These are phyloP conservation scores for Pseudozyma hubeiensis DNA, from an alignment of 1,284 basidiomycete genomes.

Conservation along the genomic window DNA sequence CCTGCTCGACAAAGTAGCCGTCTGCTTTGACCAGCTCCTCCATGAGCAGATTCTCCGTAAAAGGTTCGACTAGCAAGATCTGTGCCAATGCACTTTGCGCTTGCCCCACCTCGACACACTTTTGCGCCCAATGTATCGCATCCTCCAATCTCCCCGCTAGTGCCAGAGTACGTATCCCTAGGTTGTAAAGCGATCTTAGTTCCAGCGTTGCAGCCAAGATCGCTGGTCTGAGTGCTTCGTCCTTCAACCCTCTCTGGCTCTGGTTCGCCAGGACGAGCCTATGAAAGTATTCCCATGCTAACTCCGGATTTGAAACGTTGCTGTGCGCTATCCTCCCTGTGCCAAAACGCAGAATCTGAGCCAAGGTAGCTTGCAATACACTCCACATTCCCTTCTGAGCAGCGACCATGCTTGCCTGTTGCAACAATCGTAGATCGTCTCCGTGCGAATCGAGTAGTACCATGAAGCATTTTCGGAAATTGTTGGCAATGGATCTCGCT, in stretches of 20 bases:
- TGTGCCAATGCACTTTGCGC: neutral
- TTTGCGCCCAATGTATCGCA: conserved; percentile 29
- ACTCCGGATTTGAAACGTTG: neutral
- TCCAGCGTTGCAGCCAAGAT: conserved; percentile 2
- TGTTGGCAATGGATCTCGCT: conserved; percentile 1
- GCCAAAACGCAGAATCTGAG: conserved; percentile 37
- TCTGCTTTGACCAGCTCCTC: conserved; percentile 43
- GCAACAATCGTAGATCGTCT: conserved; percentile 31
- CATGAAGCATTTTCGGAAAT: conserved; percentile 35
- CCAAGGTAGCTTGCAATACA: conserved; percentile 25
- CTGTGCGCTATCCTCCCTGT: neutral
- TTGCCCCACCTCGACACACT: neutral
- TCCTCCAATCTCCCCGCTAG: conserved; percentile 37
- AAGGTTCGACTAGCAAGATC: conserved; percentile 18
- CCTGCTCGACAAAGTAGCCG: conserved; percentile 1
- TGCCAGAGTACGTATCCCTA: conserved; percentile 39
- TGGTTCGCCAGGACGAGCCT: conserved; percentile 13
- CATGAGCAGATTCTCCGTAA: conserved; percentile 32
- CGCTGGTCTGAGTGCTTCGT: conserved; percentile 1
- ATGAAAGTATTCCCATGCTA: conserved; percentile 27
- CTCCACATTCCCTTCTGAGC: conserved; percentile 32
- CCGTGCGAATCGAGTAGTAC: conserved; percentile 30
- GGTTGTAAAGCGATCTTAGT: conserved; percentile 34
- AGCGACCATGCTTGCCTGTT: conserved; percentile 31
- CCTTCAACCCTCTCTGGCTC: conserved; percentile 15